Base-by-base conservation (phyloP, 306 rosid genomes). In the Vigna unguiculata region DNA sequence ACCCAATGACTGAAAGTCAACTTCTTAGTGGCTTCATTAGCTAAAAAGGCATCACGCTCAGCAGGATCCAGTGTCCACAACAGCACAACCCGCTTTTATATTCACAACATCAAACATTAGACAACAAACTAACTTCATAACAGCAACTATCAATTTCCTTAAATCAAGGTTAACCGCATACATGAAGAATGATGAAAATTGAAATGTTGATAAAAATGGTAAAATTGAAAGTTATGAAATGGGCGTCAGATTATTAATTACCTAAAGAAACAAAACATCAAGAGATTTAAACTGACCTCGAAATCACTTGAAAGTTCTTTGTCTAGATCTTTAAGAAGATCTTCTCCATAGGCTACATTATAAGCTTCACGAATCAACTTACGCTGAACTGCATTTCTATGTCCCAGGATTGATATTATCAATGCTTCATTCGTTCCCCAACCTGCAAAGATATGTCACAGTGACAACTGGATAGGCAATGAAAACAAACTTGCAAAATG, bases 291-390 rank as follows among this genome's bases (percentile, higher is more conserved):
- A 62, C 85, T 55, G 57, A 81, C 95, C 93, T 82, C 87, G 82
- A 86, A 90, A 46, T 88, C 91, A 81, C 86, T 85, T 40, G 96
- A 88, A 77, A 90, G 93, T 72, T 92, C 93, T 64, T 87, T 88
- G 66, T 92, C 90, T 11, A 92, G 77, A 43, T 83, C 73, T 65
- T 84, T 84, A 65, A 87, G 84, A 72, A 91, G 89, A 48, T 88
- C 96, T 69, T 87, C 87, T 77, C 96, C 93, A 55, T 88, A 64
- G 4, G 81, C 76, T 64, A 79, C 77, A 30, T 83, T 54, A 77
- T 92, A 88, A 79, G 80, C 71, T 68, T 86, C 82, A 0, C 90
- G 85, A 64, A 91, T 88, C 66, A 64, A 2, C 71, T 74, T 84
- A 2, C 93, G 86, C 58, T 91, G 95, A 46, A 69, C 66, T 16